Evolutionary conservation across 495 filamentous ascomycete genomes (phyloP), one percentile per base, ranked within the genome.

Genomic region (Oleoguttula mirabilis): DNA sequence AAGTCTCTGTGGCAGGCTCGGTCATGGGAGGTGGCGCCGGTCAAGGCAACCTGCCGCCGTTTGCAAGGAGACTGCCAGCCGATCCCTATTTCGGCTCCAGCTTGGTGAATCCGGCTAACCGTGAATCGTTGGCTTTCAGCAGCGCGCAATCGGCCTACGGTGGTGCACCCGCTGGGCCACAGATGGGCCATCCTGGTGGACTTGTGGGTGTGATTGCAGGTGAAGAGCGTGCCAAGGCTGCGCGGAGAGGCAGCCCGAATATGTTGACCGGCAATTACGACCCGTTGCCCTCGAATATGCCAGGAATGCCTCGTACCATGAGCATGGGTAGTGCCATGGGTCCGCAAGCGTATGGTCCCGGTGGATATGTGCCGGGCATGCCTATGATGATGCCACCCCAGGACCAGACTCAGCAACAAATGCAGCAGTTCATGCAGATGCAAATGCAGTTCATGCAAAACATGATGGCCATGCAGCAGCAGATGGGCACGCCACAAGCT

Each of bases 361-460:
- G 43, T 32, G 48, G 45, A 21, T 68, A 32, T 23, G 23, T 36
- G 36, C 41, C 41, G 2, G 23, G 23, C 5, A 47, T 46, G 42
- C 48, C 36, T 3, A 12, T 16, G 70, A 20, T 68, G 40, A 47
- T 47, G 43, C 43, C 43, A 15, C 16, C 15, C 3, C 32, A 27
- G 34, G 83, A 88, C 49, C 80, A 82, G 52, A 79, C 80, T 14
- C 81, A 85, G 47, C 69, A 87, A 33, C 80, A 94, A 54, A 80
- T 94, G 66, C 78, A 76, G 20, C 81, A 88, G 52, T 83, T 92
- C 56, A 92, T 93, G 80, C 80, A 86, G 55, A 84, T 92, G 79
- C 85, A 92, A 57, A 88, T 94, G 79, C 81, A 90, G 43, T 82
- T 67, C 65, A 79, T 79, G 75, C 72, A 76, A 52, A 80, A 85